Evolutionary conservation across 2,329 filamentous ascomycete genomes (phyloP).

Genomic region (Ophioceras dolichostomum): DNA sequence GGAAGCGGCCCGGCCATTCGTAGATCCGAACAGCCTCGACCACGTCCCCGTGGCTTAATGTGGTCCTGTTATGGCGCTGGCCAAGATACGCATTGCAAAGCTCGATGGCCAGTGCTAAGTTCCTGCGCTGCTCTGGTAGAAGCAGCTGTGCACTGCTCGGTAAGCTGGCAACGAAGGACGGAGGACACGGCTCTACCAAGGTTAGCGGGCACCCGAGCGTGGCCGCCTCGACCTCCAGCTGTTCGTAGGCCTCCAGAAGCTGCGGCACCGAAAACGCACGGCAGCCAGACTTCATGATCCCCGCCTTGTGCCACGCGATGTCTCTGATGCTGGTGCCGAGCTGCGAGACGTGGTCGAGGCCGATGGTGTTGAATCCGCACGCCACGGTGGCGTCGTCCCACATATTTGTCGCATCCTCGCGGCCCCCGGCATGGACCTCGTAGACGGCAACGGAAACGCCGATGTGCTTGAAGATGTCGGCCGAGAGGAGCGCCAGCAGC

Average conservation of each 20-base stretch:
- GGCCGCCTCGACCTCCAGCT: conserved; percentile 1
- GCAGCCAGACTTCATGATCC: conserved; percentile 50
- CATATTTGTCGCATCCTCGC: conserved; percentile 58
- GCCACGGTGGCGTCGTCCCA: conserved; percentile 43
- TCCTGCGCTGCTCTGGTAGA: background rate
- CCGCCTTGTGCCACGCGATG: conserved; percentile 65
- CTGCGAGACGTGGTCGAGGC: conserved; percentile 53
- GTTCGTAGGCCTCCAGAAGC: background rate
- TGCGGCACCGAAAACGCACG: conserved; percentile 33
- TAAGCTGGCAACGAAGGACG: background rate
- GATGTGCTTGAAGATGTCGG: background rate
- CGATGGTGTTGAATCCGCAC: conserved; percentile 51
- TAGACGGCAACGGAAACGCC: background rate
- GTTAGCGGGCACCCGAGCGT: background rate
- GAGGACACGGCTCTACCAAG: background rate
- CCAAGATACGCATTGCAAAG: conserved; percentile 2
- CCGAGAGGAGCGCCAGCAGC: conserved; percentile 3
- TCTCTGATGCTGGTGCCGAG: conserved; percentile 51
- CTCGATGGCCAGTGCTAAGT: background rate
- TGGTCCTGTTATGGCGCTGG: background rate
- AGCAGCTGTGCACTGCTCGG: background rate
- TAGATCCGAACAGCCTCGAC: background rate
- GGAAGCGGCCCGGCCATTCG: conserved; percentile 1
- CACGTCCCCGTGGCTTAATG: background rate
- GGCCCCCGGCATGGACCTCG: conserved; percentile 12